A percentile compares a stretch with the other conserved stretches of the same genome.
Evolutionary conservation across 2,329 filamentous ascomycete species (phyloP).

Genomic region (Fusarium sp.): DNA sequence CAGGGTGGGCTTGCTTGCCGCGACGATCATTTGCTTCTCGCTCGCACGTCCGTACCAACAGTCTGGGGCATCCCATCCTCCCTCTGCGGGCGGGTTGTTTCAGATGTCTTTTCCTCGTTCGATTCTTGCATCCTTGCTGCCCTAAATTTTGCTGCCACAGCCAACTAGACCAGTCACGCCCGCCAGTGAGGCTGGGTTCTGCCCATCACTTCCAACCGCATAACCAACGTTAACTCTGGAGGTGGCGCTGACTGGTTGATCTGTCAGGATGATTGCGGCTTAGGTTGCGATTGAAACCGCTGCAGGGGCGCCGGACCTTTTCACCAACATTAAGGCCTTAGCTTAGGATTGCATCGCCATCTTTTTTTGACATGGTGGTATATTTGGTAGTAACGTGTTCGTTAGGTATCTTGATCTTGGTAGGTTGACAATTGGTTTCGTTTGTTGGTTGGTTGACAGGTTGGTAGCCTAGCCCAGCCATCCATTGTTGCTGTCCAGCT

Average conservation of each 20-base stretch:
- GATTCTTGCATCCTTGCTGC: conserved; percentile 43
- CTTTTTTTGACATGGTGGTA: neutral
- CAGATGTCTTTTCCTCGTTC: conserved; percentile 42
- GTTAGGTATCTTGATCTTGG: neutral
- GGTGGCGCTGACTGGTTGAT: conserved; percentile 2
- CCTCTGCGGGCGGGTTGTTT: conserved; percentile 36
- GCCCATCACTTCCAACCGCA: neutral
- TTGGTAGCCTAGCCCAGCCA: neutral
- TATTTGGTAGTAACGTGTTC: conserved; percentile 4
- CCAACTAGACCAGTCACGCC: neutral
- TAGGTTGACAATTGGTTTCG: neutral
- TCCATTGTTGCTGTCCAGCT: neutral
- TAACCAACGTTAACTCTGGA: neutral
- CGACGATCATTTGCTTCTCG: conserved; percentile 44
- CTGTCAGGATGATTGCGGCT: neutral
- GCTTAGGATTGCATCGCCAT: neutral
- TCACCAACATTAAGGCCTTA: neutral
- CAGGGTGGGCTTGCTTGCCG: conserved; percentile 42
- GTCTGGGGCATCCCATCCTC: conserved; percentile 46
- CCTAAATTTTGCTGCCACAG: conserved; percentile 26
- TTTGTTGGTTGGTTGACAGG: neutral
- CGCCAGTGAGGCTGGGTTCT: neutral
- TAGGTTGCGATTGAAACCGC: neutral
- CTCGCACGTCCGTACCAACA: conserved; percentile 35
- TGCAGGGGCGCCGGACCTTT: neutral